A percentile compares a stretch with the other conserved stretches of the same genome.
These are phyloP conservation scores for Myxozyma neotropica DNA, from an alignment of 805 yeast genomes.

Conservation along the genomic window DNA sequence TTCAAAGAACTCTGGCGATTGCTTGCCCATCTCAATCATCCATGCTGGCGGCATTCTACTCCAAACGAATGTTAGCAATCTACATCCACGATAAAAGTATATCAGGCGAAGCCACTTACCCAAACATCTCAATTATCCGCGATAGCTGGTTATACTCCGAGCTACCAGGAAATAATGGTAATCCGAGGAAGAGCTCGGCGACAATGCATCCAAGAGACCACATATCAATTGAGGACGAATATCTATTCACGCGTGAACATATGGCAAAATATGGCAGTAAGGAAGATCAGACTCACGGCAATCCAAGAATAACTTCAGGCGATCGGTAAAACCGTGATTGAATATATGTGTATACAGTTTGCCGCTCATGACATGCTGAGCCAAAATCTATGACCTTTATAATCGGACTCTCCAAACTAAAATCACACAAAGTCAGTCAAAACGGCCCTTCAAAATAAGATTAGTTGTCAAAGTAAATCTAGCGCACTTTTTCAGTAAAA, in stretches of 20 bases:
- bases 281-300: conserved; percentile 61
- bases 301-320: conserved; percentile 90
- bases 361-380: conserved; percentile 54
- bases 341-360: conserved; percentile 89
- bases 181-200: conserved; percentile 85
- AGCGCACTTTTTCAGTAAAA: conserved; percentile 60
- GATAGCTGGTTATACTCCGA: conserved; percentile 89
- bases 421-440: neutral
- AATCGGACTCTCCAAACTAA: conserved; percentile 70
- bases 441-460: neutral
- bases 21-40: conserved; percentile 96
- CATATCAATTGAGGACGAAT: conserved; percentile 90
- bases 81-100: too few species aligned
- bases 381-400: conserved; percentile 95
- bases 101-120: conserved; percentile 42
- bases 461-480: neutral
- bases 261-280: neutral
- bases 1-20: conserved; percentile 68
- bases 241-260: conserved; percentile 6
- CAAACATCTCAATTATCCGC: conserved; percentile 80
- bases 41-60: conserved; percentile 72
- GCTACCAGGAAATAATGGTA: conserved; percentile 92
- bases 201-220: conserved; percentile 96
- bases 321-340: conserved; percentile 95
- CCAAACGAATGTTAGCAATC: too few species aligned